phyloP scores from a whole-genome alignment of 2,329 filamentous ascomycete genomes.

The Colletotrichum echinochloae region DNA sequence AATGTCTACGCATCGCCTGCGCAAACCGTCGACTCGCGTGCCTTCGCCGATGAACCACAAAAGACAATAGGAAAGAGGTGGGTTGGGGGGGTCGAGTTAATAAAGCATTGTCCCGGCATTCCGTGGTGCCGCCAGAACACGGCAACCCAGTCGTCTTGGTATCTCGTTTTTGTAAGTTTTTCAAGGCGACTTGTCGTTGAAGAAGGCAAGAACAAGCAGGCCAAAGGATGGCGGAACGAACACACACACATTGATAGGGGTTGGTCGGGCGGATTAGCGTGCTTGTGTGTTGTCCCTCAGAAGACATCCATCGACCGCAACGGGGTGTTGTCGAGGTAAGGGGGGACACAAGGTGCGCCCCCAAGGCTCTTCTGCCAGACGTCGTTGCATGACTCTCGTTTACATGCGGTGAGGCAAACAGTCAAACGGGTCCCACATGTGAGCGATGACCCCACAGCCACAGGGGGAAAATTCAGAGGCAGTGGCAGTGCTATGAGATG shows the following conservation, averaged over 20 bases:
- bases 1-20: neutral
- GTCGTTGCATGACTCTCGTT: neutral
- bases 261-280: neutral
- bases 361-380: neutral
- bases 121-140: neutral
- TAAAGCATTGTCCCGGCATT: neutral
- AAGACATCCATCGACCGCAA: neutral
- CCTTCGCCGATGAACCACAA: neutral
- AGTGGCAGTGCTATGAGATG: neutral
- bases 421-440: constrained; percentile 20
- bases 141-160: neutral
- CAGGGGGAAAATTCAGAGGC: neutral
- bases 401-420: neutral
- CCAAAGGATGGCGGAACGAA: neutral
- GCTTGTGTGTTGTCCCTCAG: neutral
- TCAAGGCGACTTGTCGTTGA: neutral
- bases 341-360: neutral
- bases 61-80: neutral
- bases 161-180: neutral
- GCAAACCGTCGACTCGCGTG: neutral
- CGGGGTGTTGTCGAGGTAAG: neutral
- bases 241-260: neutral
- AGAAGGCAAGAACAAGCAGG: neutral
- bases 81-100: neutral
- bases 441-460: constrained; percentile 25